These are phyloP conservation scores for Russula sp. DNA, from an alignment of 768 basidiomycete genomes.

Conservation along the genomic window DNA sequence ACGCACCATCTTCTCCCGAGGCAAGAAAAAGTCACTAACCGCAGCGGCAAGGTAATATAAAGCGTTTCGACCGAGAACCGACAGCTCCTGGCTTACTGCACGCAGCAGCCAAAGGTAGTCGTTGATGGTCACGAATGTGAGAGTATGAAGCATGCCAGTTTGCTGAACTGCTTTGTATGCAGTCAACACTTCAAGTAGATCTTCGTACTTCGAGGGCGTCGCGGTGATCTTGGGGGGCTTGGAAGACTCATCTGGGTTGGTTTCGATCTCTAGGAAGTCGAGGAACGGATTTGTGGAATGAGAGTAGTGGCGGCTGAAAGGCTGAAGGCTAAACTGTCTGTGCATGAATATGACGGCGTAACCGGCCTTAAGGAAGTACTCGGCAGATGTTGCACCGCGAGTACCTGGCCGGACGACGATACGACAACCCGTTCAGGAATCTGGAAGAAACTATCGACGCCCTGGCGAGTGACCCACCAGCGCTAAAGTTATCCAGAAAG, in stretches of 20 bases:
- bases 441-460: conserved; percentile 15
- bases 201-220: conserved; percentile 56
- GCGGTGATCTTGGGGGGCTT: conserved; percentile 57
- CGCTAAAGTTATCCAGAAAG: conserved; percentile 98
- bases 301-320: conserved; percentile 96
- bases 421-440: conserved; percentile 14
- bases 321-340: conserved; percentile 94
- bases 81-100: conserved; percentile 77
- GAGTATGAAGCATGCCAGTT: conserved; percentile 70
- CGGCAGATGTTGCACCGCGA: conserved; percentile 94
- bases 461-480: conserved; percentile 52
- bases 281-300: conserved; percentile 98
- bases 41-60: conserved; percentile 98
- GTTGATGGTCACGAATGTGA: conserved; percentile 92
- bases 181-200: conserved; percentile 68
- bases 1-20: conserved; percentile 81
- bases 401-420: conserved; percentile 56
- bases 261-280: conserved; percentile 79
- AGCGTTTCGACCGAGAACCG: conserved; percentile 60
- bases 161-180: conserved; percentile 79
- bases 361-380: conserved; percentile 90
- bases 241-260: conserved; percentile 21
- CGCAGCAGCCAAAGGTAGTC: conserved; percentile 94
- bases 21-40: conserved; percentile 97
- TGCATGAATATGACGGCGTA: conserved; percentile 99